These are phyloP conservation scores for Cubamyces sp. DNA, from an alignment of 768 basidiomycete species.

Conservation along the genomic window DNA sequence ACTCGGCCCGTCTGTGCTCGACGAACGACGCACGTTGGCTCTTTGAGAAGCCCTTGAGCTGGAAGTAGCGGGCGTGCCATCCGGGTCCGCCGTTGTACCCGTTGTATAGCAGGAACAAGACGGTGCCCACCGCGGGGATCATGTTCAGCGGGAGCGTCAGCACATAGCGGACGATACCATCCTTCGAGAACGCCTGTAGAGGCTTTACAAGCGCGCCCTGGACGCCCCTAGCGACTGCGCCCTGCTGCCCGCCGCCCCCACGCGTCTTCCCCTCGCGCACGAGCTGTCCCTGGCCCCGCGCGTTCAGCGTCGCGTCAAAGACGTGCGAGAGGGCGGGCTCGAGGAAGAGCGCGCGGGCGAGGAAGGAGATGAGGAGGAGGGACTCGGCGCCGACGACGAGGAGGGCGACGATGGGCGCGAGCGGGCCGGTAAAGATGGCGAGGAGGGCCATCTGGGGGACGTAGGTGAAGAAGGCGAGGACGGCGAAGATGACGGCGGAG, in stretches of 20 bases:
- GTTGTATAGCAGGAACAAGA: constrained; percentile 60
- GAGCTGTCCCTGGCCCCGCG: constrained; percentile 45
- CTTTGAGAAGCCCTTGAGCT: constrained; percentile 59
- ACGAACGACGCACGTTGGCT: constrained; percentile 50
- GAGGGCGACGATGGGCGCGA: constrained; percentile 53
- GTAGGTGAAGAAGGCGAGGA: constrained; percentile 63
- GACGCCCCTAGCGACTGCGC: constrained; percentile 45
- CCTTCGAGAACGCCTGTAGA: constrained; percentile 46
- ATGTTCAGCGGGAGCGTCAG: constrained; percentile 69
- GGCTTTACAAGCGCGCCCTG: constrained; percentile 54
- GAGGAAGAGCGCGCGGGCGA: constrained; percentile 51
- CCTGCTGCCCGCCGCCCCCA: constrained; percentile 34
- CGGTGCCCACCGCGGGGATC: constrained; percentile 67
- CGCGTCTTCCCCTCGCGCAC: constrained; percentile 37
- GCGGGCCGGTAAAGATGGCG: constrained; percentile 63
- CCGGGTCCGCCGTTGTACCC: constrained; percentile 51
- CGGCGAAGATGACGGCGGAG: constrained; percentile 44
- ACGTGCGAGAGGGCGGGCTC: constrained; percentile 46
- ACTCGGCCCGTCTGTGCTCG: constrained; percentile 54
- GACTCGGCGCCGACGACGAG: constrained; percentile 47
- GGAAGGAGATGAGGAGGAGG: constrained; percentile 44
- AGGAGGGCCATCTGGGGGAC: constrained; percentile 69
- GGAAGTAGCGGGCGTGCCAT: constrained; percentile 70
- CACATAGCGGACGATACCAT: constrained; percentile 58
- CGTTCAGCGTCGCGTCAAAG: constrained; percentile 51